Base-by-base conservation (phyloP, 495 filamentous ascomycete genomes). In the Staphylotrichum longicolle region DNA sequence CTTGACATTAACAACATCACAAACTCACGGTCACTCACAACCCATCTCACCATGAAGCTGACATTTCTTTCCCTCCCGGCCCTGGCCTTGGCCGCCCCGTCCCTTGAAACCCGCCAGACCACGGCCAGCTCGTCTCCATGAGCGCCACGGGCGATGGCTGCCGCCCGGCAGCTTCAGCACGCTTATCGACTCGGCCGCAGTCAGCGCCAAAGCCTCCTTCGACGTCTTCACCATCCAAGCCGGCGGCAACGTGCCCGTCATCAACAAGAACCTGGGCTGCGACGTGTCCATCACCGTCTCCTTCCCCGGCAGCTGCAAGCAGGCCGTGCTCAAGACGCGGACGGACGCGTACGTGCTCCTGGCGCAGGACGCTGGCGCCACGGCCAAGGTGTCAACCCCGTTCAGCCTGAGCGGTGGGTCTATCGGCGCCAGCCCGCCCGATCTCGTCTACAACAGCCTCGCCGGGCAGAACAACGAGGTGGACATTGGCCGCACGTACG, bases 91-190 rank as follows among this genome's bases (percentile, higher is more conserved):
- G 48, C 48, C 48, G 35, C n/a, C n/a, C n/a, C n/a, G n/a, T n/a
- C n/a, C n/a, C 12, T 53, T 5, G 3, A 53, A 7, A n/a, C 33
- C 27, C 50, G 50, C 33, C 50, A 53, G 50, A 9, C 50, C 12
- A 12, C 7, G 35, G 34, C 50, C 2, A 39, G 11, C 7, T 53
- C 34, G 33, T 27, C 12, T 53, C 50, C 34, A 53, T 53, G 34
- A 37, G 4, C 14, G 50, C 35, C 14, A 20, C 35, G 5, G 50
- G 50, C 50, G 50, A 53, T 12, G 50, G 50, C 50, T 53, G 50
- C 50, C 50, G 35, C 35, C 35, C 5, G 50, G 50, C 33, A 53
- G 12, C 50, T 53, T 39, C 50, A 53, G 50, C 50, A 53, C 50
- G 12, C 50, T 53, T 12, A 34, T 53, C 50, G 4, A 2, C 50